Evolutionary conservation across 345 rosid genomes (phyloP).

Genomic region (Brassica carinata): DNA sequence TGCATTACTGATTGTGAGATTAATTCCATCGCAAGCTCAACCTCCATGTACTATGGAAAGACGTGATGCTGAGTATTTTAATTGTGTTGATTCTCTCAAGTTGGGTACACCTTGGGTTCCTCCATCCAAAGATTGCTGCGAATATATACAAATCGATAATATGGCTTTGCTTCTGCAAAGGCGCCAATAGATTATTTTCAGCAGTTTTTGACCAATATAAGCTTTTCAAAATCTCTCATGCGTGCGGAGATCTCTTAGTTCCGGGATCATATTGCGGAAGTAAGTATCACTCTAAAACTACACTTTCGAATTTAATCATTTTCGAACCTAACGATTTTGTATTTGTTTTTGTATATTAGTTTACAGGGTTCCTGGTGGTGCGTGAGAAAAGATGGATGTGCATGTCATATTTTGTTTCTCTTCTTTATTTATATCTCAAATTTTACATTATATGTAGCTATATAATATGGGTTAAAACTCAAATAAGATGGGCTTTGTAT

Average conservation of each 20-base stretch:
- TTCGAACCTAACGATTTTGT: background rate
- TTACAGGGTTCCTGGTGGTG: background rate
- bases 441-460: background rate
- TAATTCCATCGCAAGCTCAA: background rate
- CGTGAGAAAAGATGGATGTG: background rate
- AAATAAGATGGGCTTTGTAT: background rate
- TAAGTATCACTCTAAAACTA: background rate
- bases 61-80: background rate
- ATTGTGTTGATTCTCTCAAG: background rate
- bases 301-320: background rate
- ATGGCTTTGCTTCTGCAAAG: background rate
- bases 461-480: background rate
- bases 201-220: background rate
- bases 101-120: constrained; percentile 1
- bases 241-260: constrained; percentile 6
- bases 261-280: constrained; percentile 12
- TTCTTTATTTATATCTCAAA: background rate
- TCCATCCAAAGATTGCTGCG: background rate
- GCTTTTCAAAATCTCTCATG: constrained; percentile 1
- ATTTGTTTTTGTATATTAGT: background rate
- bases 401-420: background rate
- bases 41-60: background rate
- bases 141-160: background rate
- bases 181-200: background rate
- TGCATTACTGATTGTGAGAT: background rate